Conservation (phyloP, 805 yeast genomes). For the Lachancea nothofagi region DNA sequence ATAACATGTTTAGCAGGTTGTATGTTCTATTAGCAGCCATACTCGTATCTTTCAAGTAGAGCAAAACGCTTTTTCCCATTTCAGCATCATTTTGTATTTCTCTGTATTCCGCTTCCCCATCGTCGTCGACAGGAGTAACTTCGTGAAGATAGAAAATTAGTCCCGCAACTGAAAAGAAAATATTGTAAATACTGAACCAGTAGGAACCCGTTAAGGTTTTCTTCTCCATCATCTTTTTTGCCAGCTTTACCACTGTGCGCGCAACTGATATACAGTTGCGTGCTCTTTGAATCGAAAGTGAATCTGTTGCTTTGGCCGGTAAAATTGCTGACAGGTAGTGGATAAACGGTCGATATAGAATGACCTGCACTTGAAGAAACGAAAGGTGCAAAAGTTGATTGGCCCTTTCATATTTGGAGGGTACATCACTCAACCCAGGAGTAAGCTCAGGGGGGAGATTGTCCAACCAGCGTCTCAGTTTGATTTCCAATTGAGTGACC, state of each 20-base stretch:
- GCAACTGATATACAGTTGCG: conserved; percentile 82
- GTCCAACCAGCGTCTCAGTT: conserved; percentile 68
- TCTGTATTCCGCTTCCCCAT: conserved; percentile 45
- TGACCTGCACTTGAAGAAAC: conserved; percentile 74
- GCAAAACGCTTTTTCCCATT: conserved; percentile 68
- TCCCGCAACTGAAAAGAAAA: conserved; percentile 89
- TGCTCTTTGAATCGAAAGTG: conserved; percentile 61
- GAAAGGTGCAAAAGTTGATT: conserved; percentile 70
- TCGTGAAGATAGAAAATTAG: conserved; percentile 74
- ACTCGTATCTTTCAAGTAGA: conserved; percentile 63
- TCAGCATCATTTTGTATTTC: conserved; percentile 73
- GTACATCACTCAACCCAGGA: conserved; percentile 40
- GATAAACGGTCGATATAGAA: conserved; percentile 84
- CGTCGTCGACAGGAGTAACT: conserved; percentile 38
- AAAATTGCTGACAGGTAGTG: conserved; percentile 52
- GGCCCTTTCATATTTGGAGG: conserved; percentile 55
- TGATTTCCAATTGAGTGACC: conserved; percentile 67
- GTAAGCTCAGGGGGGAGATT: conserved; percentile 66
- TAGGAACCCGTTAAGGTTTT: conserved; percentile 78
- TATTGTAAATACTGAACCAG: conserved; percentile 91
- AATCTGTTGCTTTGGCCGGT: conserved; percentile 28
- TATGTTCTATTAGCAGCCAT: conserved; percentile 78
- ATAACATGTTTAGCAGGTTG: conserved; percentile 69
- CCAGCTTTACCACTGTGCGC: conserved; percentile 69
- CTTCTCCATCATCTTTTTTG: conserved; percentile 71